Evolutionary conservation across 352 stramenopile genomes (phyloP).

Genomic region (Elongisporangium anandrum): DNA sequence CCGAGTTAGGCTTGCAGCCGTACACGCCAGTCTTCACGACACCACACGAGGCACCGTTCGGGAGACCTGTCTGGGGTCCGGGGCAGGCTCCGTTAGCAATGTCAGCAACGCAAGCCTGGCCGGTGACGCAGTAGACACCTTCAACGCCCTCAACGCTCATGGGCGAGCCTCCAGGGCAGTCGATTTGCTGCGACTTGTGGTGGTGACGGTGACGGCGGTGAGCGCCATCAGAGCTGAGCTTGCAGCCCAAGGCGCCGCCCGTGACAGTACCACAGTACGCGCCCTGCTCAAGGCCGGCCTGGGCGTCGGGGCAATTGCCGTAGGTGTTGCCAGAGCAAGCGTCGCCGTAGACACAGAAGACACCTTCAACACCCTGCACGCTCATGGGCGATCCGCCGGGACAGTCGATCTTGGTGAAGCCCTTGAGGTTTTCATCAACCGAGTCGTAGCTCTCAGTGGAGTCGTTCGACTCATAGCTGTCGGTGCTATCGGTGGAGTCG

Average conservation of each 20-base stretch:
- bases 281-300: slow-evolving; percentile 11
- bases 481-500: too few species aligned
- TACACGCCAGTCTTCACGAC: slow-evolving; percentile 29
- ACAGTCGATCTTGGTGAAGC: background rate
- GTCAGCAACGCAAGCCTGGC: slow-evolving; percentile 14
- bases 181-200: too few species aligned
- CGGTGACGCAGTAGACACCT: slow-evolving; percentile 13
- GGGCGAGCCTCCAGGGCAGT: slow-evolving; percentile 1
- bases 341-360: slow-evolving; percentile 11
- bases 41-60: slow-evolving; percentile 26
- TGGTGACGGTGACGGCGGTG: too few species aligned
- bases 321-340: slow-evolving; percentile 8
- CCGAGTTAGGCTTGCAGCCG: slow-evolving; percentile 19
- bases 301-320: slow-evolving; percentile 9
- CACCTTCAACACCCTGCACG: slow-evolving; percentile 10
- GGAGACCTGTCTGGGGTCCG: slow-evolving; percentile 16
- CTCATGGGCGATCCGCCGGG: slow-evolving; percentile 8
- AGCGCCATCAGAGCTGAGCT: slow-evolving; percentile 4
- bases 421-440: slow-evolving; percentile 13
- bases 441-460: too few species aligned
- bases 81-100: slow-evolving; percentile 19
- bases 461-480: too few species aligned
- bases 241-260: slow-evolving; percentile 26
- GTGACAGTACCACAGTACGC: slow-evolving; percentile 22
- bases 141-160: slow-evolving; percentile 14